phyloP scores from a whole-genome alignment of 768 basidiomycete species.

The Ramaria rubella region DNA sequence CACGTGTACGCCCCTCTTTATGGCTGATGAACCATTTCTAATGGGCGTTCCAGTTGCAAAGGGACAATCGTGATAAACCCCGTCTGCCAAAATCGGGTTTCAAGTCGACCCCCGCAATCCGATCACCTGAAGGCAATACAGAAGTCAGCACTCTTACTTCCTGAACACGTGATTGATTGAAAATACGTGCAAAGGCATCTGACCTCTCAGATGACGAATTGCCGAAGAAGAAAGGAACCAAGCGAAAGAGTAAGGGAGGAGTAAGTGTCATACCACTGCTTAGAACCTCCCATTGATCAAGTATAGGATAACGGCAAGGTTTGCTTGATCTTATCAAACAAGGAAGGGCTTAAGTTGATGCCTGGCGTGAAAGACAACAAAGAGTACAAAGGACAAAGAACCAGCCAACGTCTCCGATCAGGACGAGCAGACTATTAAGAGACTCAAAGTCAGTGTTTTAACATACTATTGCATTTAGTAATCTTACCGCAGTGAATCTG shows the following conservation, averaged over 20 bases:
- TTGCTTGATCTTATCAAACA: too few relatives aligned
- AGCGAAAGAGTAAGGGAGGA: background rate
- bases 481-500: too few relatives aligned
- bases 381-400: conserved; percentile 11
- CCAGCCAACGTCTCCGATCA: conserved; percentile 30
- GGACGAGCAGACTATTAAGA: conserved; percentile 70
- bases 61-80: too few relatives aligned
- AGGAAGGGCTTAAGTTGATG: background rate
- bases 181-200: conserved; percentile 32
- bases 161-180: too few relatives aligned
- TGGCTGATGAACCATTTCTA: background rate
- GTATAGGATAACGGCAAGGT: conserved; percentile 10
- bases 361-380: conserved; percentile 1
- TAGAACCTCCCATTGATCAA: background rate
- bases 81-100: too few relatives aligned
- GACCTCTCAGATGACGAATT: conserved; percentile 58
- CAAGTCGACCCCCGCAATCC: too few relatives aligned
- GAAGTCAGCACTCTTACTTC: too few relatives aligned
- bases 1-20: background rate
- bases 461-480: background rate
- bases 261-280: background rate
- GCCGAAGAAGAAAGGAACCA: conserved; percentile 33
- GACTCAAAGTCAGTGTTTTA: conserved; percentile 51
- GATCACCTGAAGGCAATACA: too few relatives aligned
- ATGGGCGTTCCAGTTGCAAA: too few relatives aligned